phyloP scores from a whole-genome alignment of 148 eudicot species.

The Cornus florida region DNA sequence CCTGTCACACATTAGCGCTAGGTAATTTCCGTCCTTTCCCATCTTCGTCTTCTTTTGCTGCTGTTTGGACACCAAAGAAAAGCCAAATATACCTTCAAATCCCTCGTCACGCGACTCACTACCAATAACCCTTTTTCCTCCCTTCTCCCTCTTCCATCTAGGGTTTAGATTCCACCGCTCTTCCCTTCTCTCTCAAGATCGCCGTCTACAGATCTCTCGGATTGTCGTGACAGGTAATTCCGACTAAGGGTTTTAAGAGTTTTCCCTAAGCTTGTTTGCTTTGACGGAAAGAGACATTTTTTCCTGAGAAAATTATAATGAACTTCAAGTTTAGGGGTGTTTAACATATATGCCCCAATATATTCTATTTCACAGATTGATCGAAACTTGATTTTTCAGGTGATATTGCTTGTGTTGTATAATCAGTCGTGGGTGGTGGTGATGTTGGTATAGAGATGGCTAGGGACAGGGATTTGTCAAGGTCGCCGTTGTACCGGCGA shows the following conservation, averaged over 20 bases:
- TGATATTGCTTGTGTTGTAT: constrained; percentile 4
- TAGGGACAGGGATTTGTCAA: constrained; percentile 69
- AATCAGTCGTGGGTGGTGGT: constrained; percentile 5
- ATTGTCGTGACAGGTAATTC: not conserved
- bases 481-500: constrained; percentile 58
- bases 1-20: too few species aligned
- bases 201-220: not conserved
- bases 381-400: not conserved
- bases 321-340: not conserved
- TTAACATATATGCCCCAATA: not conserved
- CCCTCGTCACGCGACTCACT: too few species aligned
- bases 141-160: not conserved
- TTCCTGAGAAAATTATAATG: not conserved
- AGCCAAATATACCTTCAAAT: too few species aligned
- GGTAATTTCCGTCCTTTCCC: not conserved
- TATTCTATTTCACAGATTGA: not conserved
- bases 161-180: not conserved
- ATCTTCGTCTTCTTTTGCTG: not conserved
- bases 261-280: not conserved
- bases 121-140: too few species aligned
- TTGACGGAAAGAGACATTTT: not conserved
- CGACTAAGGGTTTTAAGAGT: too few species aligned
- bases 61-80: not conserved
- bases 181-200: not conserved
- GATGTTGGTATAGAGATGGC: constrained; percentile 37